phyloP scores from a whole-genome alignment of 108 stramenopile genomes.

The Fistulifera solaris region DNA sequence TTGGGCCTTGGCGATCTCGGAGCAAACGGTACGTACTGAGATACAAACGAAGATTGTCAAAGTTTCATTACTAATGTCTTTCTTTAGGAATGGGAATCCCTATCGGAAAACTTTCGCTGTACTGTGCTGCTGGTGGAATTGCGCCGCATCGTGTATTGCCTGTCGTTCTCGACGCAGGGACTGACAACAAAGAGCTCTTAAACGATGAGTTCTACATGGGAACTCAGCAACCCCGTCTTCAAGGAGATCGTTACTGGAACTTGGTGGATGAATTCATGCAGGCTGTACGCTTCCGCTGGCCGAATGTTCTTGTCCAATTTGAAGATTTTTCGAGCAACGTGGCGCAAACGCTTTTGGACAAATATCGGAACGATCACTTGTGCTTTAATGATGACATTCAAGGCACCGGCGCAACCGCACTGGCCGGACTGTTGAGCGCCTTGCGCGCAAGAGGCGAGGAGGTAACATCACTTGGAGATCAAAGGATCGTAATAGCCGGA shows the following conservation, averaged over 20 bases:
- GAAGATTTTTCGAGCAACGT: conserved; percentile 92
- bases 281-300: conserved; percentile 91
- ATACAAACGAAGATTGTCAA: conserved; percentile 73
- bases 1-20: conserved; percentile 96
- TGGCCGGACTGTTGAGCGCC: conserved; percentile 79
- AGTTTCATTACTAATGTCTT: not conserved
- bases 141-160: conserved; percentile 94
- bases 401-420: conserved; percentile 86
- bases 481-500: conserved; percentile 84
- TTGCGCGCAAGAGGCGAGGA: conserved; percentile 65
- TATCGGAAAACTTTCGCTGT: conserved; percentile 85
- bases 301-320: conserved; percentile 89
- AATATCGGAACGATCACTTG: conserved; percentile 75
- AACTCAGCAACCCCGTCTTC: conserved; percentile 63
- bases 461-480: conserved; percentile 68
- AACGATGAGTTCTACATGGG: conserved; percentile 92
- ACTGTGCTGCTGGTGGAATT: conserved; percentile 97
- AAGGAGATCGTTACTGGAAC: conserved; percentile 72
- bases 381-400: conserved; percentile 99
- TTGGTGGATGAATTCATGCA: conserved; percentile 96
- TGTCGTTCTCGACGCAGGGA: conserved; percentile 95
- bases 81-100: conserved; percentile 81
- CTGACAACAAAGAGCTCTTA: conserved; percentile 88
- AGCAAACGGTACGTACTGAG: conserved; percentile 95
- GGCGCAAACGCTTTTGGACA: conserved; percentile 84